Evolutionary conservation across 352 stramenopile genomes (phyloP).

Genomic region (Pythium sp.): DNA sequence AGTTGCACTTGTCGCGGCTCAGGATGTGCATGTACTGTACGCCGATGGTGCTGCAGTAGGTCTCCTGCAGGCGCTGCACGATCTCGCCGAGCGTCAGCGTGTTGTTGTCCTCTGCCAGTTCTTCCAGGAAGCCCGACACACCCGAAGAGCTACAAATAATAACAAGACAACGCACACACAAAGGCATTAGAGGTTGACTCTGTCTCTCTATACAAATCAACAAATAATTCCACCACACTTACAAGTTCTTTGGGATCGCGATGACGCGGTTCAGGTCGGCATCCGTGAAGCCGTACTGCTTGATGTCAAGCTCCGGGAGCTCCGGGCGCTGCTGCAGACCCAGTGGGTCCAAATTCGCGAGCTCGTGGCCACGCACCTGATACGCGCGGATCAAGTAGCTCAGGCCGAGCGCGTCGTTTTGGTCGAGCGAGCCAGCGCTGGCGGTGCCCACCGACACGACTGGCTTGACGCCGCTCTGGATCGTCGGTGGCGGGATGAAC

Average conservation of each 20-base stretch:
- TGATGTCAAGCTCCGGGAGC: constrained; percentile 86
- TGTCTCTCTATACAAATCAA: not conserved
- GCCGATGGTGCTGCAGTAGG: constrained; percentile 96
- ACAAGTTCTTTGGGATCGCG: constrained; percentile 86
- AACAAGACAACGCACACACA: not conserved
- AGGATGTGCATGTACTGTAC: constrained; percentile 99
- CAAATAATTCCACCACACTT: constrained; percentile 21
- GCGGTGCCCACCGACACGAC: constrained; percentile 43
- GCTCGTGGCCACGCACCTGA: constrained; percentile 95
- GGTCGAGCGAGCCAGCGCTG: constrained; percentile 27
- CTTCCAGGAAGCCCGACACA: constrained; percentile 88
- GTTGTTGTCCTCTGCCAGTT: constrained; percentile 60
- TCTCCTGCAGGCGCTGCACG: constrained; percentile 92
- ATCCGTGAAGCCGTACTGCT: constrained; percentile 91
- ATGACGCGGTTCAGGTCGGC: constrained; percentile 89
- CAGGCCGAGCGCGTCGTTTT: constrained; percentile 88
- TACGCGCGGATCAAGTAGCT: constrained; percentile 98
- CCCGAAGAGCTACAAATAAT: constrained; percentile 57
- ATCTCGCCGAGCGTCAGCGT: constrained; percentile 94
- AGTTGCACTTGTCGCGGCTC: constrained; percentile 96
- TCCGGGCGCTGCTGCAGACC: constrained; percentile 69
- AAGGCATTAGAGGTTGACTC: not conserved
- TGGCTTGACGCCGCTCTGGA: constrained; percentile 71
- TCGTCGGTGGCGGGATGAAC: constrained; percentile 79
- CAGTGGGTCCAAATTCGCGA: constrained; percentile 97